A percentile compares a stretch with the other conserved stretches of the same genome.
These are phyloP conservation scores for Scheffersomyces titani DNA, from an alignment of 1,139 yeast genomes.

Conservation along the genomic window DNA sequence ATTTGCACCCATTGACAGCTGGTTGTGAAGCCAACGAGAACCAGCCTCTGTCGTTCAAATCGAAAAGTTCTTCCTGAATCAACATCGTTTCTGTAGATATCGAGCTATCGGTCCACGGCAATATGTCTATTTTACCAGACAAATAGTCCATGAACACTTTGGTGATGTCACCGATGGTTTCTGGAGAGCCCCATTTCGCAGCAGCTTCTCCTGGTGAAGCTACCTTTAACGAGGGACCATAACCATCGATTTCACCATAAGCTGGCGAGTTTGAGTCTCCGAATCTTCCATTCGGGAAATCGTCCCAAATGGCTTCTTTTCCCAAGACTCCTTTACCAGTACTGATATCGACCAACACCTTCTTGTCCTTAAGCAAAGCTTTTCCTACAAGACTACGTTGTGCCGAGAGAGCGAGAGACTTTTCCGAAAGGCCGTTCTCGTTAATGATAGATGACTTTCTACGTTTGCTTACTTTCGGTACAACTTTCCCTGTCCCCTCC, in stretches of 20 bases:
- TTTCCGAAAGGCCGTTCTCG: slow-evolving; percentile 49
- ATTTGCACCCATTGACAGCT: slow-evolving; percentile 74
- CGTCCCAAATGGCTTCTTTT: slow-evolving; percentile 97
- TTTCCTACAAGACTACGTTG: slow-evolving; percentile 24
- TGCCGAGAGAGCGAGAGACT: slow-evolving; percentile 19
- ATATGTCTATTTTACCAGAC: slow-evolving; percentile 68
- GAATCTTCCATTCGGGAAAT: slow-evolving; percentile 95
- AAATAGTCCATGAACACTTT: slow-evolving; percentile 72
- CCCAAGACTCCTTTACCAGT: slow-evolving; percentile 85
- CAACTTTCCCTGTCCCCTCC: slow-evolving; percentile 11
- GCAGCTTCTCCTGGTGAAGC: slow-evolving; percentile 66
- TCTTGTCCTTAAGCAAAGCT: slow-evolving; percentile 38
- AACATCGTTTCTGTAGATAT: slow-evolving; percentile 87
- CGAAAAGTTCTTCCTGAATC: slow-evolving; percentile 87
- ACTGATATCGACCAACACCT: slow-evolving; percentile 71
- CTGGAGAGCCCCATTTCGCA: slow-evolving; percentile 83
- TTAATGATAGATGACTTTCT: slow-evolving; percentile 48
- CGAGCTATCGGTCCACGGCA: slow-evolving; percentile 92
- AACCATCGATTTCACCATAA: slow-evolving; percentile 96
- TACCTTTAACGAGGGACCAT: slow-evolving; percentile 87
- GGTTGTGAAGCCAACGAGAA: slow-evolving; percentile 97
- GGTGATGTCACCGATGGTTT: slow-evolving; percentile 60
- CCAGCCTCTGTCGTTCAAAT: slow-evolving; percentile 71
- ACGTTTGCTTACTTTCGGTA: slow-evolving; percentile 20
- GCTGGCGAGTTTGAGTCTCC: slow-evolving; percentile 98